A percentile compares a stretch with the other conserved stretches of the same genome.
Evolutionary conservation across 805 yeast genomes (phyloP).

Genomic region (Candida suzukii): DNA sequence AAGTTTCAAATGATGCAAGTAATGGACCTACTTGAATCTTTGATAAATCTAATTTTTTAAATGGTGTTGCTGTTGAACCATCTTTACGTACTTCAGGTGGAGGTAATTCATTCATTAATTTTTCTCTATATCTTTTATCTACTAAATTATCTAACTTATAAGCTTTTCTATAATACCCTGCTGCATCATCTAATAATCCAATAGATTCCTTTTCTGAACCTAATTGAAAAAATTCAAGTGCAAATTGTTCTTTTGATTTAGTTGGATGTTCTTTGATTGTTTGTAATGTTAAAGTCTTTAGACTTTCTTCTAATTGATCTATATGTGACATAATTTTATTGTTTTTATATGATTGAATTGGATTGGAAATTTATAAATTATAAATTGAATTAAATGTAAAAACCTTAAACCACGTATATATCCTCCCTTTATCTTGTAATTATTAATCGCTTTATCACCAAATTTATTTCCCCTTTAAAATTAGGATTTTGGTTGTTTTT

Average conservation of each 20-base stretch:
- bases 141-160: slow-evolving; percentile 51
- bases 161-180: slow-evolving; percentile 65
- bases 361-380: too few relatives aligned
- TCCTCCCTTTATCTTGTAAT: too few relatives aligned
- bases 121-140: slow-evolving; percentile 60
- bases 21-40: slow-evolving; percentile 35
- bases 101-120: slow-evolving; percentile 26
- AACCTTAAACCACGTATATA: too few relatives aligned
- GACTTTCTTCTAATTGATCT: slow-evolving; percentile 15
- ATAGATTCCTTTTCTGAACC: slow-evolving; percentile 66
- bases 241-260: slow-evolving; percentile 29
- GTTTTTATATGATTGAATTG: background rate
- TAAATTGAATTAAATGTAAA: too few relatives aligned
- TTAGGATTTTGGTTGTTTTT: too few relatives aligned
- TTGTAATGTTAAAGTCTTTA: slow-evolving; percentile 15
- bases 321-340: background rate
- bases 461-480: too few relatives aligned
- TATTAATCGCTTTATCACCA: too few relatives aligned
- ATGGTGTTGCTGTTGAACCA: background rate
- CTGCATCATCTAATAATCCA: slow-evolving; percentile 81
- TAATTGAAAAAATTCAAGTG: slow-evolving; percentile 58
- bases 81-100: slow-evolving; percentile 14
- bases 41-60: slow-evolving; percentile 28
- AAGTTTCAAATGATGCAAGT: slow-evolving; percentile 27
- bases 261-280: slow-evolving; percentile 23